These are phyloP conservation scores for Camellia japonica DNA, from an alignment of 148 eudicot species.

Conservation along the genomic window DNA sequence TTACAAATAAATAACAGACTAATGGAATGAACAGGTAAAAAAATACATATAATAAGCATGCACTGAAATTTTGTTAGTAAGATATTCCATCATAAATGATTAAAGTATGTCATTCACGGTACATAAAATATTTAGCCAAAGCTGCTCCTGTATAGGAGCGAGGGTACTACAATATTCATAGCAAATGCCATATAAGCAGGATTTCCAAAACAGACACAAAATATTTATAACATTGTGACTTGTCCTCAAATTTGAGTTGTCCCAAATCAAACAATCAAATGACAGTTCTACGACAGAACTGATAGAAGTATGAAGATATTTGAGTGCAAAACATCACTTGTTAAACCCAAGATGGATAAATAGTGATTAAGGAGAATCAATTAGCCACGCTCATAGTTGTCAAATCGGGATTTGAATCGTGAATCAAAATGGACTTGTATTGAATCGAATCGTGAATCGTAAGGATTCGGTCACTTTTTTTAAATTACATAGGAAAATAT, in stretches of 20 bases:
- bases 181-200: not conserved
- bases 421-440: too few relatives aligned
- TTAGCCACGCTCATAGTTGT: not conserved
- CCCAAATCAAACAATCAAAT: not conserved
- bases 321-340: not conserved
- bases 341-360: not conserved
- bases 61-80: not conserved
- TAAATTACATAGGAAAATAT: too few relatives aligned
- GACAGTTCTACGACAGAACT: not conserved
- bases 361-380: not conserved
- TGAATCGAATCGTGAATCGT: too few relatives aligned
- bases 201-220: not conserved
- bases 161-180: not conserved
- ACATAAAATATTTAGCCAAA: too few relatives aligned
- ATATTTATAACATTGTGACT: not conserved
- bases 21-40: not conserved
- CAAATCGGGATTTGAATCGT: too few relatives aligned
- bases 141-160: too few relatives aligned
- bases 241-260: not conserved
- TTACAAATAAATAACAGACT: not conserved
- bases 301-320: not conserved
- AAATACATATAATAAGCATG: not conserved
- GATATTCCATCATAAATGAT: not conserved
- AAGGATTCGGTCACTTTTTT: too few relatives aligned
- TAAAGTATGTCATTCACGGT: too few relatives aligned